Percentiles rank a stretch among this genome's conserved stretches.
These are phyloP conservation scores for Lithohypha guttulata DNA, from an alignment of 2,329 filamentous ascomycete species.

Conservation along the genomic window DNA sequence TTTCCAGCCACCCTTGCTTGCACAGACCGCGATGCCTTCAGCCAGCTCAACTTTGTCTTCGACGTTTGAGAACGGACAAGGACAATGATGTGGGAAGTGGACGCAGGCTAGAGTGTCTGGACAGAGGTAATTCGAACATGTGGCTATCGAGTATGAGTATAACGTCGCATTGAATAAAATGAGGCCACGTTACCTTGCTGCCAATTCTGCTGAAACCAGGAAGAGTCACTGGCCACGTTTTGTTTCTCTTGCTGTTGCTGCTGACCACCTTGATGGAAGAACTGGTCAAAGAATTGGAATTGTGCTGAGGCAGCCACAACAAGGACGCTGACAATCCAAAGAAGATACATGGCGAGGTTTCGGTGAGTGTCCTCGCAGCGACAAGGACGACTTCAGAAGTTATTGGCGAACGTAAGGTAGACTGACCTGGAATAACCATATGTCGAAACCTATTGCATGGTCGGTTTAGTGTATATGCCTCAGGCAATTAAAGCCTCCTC, in stretches of 20 bases:
- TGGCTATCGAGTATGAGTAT: constrained; percentile 47
- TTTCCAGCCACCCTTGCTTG: constrained; percentile 39
- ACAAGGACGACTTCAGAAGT: too few relatives aligned
- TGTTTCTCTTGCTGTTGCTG: constrained; percentile 52
- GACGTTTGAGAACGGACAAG: constrained; percentile 67
- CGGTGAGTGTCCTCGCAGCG: background rate
- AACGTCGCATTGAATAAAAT: too few relatives aligned
- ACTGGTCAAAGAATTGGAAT: constrained; percentile 97
- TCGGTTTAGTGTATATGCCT: too few relatives aligned
- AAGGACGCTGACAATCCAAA: background rate
- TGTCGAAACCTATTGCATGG: background rate
- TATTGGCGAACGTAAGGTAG: too few relatives aligned
- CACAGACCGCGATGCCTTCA: constrained; percentile 39
- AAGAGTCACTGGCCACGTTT: constrained; percentile 75
- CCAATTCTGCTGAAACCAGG: constrained; percentile 65
- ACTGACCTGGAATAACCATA: too few relatives aligned
- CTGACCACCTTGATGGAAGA: constrained; percentile 62
- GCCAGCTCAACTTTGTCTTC: constrained; percentile 65
- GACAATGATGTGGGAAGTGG: constrained; percentile 92
- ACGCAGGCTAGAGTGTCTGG: constrained; percentile 91
- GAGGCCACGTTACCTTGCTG: constrained; percentile 28
- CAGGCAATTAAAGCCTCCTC: constrained; percentile 7
- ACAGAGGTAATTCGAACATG: constrained; percentile 88
- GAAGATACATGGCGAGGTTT: background rate
- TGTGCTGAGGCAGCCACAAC: constrained; percentile 51